phyloP scores from a whole-genome alignment of 169 alveolate genomes.

The Fabrea salina region DNA sequence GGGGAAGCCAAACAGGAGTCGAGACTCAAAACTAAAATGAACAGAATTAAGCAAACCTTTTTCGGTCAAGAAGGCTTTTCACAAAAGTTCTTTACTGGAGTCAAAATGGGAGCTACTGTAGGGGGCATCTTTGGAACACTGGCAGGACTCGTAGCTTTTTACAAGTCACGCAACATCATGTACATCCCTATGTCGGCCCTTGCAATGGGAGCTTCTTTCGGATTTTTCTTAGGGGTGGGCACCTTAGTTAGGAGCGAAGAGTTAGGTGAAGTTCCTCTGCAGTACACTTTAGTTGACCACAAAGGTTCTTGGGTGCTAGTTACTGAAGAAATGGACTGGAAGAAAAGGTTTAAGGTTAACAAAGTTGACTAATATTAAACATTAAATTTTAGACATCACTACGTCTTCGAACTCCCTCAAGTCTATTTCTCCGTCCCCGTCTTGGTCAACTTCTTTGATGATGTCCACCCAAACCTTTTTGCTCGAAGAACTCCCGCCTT shows the following conservation, averaged over 20 bases:
- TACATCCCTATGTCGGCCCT: slow-evolving; percentile 45
- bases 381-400: background rate
- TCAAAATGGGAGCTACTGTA: slow-evolving; percentile 55
- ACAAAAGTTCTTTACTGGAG: slow-evolving; percentile 42
- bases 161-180: slow-evolving; percentile 20
- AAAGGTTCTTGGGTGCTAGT: too few species aligned
- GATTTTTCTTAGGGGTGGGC: slow-evolving; percentile 68
- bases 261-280: too few species aligned
- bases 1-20: slow-evolving; percentile 15
- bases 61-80: slow-evolving; percentile 2
- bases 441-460: slow-evolving; percentile 65
- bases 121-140: slow-evolving; percentile 60
- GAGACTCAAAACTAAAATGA: background rate
- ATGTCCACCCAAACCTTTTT: slow-evolving; percentile 62
- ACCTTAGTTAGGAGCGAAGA: slow-evolving; percentile 49
- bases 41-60: slow-evolving; percentile 15
- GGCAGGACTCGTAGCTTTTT: slow-evolving; percentile 43
- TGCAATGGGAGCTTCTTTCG: slow-evolving; percentile 57
- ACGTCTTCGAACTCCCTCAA: slow-evolving; percentile 18
- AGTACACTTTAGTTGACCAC: too few species aligned
- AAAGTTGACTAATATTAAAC: too few species aligned
- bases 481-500: slow-evolving; percentile 36
- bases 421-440: slow-evolving; percentile 65
- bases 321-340: too few species aligned
- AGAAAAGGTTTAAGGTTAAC: too few species aligned